A percentile compares a stretch with the other conserved stretches of the same genome.
phyloP scores from a whole-genome alignment of 768 basidiomycete genomes.

The Amanita thiersii region DNA sequence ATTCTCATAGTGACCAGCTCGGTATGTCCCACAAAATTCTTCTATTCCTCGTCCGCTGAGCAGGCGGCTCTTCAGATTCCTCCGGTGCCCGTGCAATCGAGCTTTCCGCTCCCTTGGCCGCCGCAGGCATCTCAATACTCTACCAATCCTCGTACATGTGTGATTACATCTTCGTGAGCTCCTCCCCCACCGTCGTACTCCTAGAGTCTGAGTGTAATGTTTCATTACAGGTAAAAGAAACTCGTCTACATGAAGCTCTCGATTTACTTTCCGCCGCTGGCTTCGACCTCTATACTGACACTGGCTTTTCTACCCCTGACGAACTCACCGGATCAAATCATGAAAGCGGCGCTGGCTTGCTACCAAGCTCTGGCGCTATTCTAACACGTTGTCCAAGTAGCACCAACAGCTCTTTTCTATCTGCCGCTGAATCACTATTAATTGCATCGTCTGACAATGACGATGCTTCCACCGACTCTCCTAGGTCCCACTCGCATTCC shows the following conservation, averaged over 20 bases:
- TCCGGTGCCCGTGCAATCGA: slow-evolving; percentile 70
- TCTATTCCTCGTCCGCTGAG: slow-evolving; percentile 5
- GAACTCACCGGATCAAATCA: too few relatives aligned
- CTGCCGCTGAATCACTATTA: background rate
- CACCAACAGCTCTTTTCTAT: slow-evolving; percentile 21
- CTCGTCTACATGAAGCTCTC: slow-evolving; percentile 56
- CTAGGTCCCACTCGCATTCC: slow-evolving; percentile 36
- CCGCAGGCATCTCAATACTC: slow-evolving; percentile 71
- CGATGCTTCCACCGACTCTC: slow-evolving; percentile 7
- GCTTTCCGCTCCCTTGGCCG: slow-evolving; percentile 67
- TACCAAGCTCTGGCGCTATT: slow-evolving; percentile 25
- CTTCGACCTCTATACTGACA: slow-evolving; percentile 53
- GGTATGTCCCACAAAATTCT: slow-evolving; percentile 35
- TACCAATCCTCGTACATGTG: slow-evolving; percentile 81
- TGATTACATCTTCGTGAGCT: slow-evolving; percentile 70
- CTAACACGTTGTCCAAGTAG: slow-evolving; percentile 40
- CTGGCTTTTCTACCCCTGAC: slow-evolving; percentile 24
- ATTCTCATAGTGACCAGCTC: slow-evolving; percentile 65
- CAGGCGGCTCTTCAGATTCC: slow-evolving; percentile 33
- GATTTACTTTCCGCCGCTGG: slow-evolving; percentile 51
- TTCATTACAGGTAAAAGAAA: slow-evolving; percentile 52
- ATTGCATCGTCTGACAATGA: slow-evolving; percentile 5
- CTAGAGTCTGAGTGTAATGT: background rate
- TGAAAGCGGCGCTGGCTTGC: slow-evolving; percentile 9
- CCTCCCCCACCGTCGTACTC: background rate